Base-by-base conservation (phyloP, 805 yeast species). In the Hanseniaspora thailandica region DNA sequence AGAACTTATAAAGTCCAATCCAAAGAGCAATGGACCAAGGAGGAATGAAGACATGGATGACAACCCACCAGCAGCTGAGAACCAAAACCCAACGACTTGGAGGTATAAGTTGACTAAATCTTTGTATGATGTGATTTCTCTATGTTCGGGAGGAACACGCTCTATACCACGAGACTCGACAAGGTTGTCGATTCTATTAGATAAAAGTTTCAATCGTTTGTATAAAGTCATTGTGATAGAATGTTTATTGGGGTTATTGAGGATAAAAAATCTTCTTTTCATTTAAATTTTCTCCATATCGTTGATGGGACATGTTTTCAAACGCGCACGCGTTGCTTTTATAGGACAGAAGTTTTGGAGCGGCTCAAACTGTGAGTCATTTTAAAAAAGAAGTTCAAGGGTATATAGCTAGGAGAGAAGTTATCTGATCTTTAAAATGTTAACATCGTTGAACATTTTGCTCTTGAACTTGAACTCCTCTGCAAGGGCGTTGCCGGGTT, bases 11-110 rank as follows among this genome's bases (percentile, higher is more conserved):
- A 84, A 81, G 13, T 86, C 85, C 23, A 87, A 69, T 2, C 77
- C 83, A 62, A 77, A 87, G 2, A 84, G 62, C 47, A 85, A 64
- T 0, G 95, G 86, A 0, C 94, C 93, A 45, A 86, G 68, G 52
- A 84, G 78, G 62, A 77, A 87, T 1, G 93, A 78, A 1, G 95
- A 83, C 88, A 87, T 84, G 0, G 96, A 85, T 2, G 94, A 82
- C n/a, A 87, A 69, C 0, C 95, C 88, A 50, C 95, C 94, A 55
- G 89, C 76, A 0, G 90, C 95, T 39, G 89, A 80, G 15, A 85
- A 62, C 96, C 96, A 87, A 43, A 86, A 73, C 2, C 93, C 88
- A 12, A 75, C 65, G 17, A 85, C 86, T 15, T 74, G 70, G 5
- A 74, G 34, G 44, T 71, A 66, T 49, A 67, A 70, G 13, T 61